Percentiles rank a stretch among this genome's conserved stretches.
Evolutionary conservation across 2,329 filamentous ascomycete species (phyloP).

Genomic region (Parafenestella ontariensis): DNA sequence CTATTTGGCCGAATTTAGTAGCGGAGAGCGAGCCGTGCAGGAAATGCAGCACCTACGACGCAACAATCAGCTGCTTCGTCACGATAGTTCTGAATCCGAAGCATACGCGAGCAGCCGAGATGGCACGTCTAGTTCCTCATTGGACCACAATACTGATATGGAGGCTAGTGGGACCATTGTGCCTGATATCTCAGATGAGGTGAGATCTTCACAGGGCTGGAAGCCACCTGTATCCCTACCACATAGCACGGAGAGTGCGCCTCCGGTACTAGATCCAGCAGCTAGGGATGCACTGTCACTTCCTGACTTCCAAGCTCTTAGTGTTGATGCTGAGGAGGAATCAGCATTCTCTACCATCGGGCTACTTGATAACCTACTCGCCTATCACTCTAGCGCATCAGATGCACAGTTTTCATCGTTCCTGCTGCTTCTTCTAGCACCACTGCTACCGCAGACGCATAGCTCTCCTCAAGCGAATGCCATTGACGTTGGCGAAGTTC

Average conservation of each 20-base stretch:
- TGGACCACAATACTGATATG: conserved; percentile 44
- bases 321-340: conserved; percentile 41
- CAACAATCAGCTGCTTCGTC: conserved; percentile 51
- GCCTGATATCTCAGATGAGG: conserved; percentile 40
- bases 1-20: conserved; percentile 27
- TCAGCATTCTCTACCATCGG: conserved; percentile 51
- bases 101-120: conserved; percentile 44
- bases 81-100: conserved; percentile 51
- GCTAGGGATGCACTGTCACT: conserved; percentile 41
- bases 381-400: conserved; percentile 50
- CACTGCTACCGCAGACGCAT: conserved; percentile 54
- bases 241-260: conserved; percentile 32
- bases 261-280: conserved; percentile 32
- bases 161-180: conserved; percentile 53
- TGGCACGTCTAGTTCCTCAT: conserved; percentile 33
- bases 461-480: conserved; percentile 35
- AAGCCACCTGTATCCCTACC: conserved; percentile 24
- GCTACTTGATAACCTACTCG: conserved; percentile 52
- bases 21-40: conserved; percentile 41
- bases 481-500: conserved; percentile 40
- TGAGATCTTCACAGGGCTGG: conserved; percentile 30
- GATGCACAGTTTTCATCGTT: conserved; percentile 58
- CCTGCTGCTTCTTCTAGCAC: conserved; percentile 55
- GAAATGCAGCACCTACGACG: conserved; percentile 49
- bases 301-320: conserved; percentile 47